A percentile compares a stretch with the other conserved stretches of the same genome.
Evolutionary conservation across 1,284 basidiomycete genomes (phyloP).

Genomic region (Microbotryum silenes-acaulis): DNA sequence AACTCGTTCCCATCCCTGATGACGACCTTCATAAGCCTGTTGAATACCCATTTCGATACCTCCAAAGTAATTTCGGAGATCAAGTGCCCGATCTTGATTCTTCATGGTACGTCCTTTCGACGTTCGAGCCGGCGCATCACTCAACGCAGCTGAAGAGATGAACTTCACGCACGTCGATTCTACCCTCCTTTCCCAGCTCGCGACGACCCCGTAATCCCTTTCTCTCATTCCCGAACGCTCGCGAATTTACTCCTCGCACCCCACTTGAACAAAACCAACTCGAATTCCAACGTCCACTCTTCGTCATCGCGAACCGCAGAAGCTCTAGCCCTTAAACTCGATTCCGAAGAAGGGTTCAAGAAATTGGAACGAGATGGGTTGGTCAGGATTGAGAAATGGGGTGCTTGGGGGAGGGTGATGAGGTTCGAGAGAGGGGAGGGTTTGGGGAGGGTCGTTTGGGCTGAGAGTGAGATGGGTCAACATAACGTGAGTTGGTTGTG

Average conservation of each 20-base stretch:
- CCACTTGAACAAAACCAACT: constrained; percentile 40
- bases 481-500: not conserved
- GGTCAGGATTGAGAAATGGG: constrained; percentile 48
- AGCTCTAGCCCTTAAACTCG: constrained; percentile 15
- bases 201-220: constrained; percentile 72
- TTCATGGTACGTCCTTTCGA: constrained; percentile 45
- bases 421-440: constrained; percentile 48
- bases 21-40: constrained; percentile 50
- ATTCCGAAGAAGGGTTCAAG: constrained; percentile 42
- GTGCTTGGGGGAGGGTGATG: constrained; percentile 54
- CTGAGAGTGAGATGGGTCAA: not conserved
- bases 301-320: constrained; percentile 33
- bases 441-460: constrained; percentile 49
- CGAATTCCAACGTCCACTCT: constrained; percentile 44
- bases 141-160: too few relatives aligned
- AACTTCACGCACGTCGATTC: too few relatives aligned
- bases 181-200: constrained; percentile 44
- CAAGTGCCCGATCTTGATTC: constrained; percentile 61
- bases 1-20: constrained; percentile 47
- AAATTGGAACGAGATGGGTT: constrained; percentile 45
- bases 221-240: constrained; percentile 62
- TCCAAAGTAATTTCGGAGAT: constrained; percentile 56
- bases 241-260: constrained; percentile 50
- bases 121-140: too few relatives aligned
- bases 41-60: constrained; percentile 62